Percentiles rank a stretch among this genome's conserved stretches.
These are phyloP conservation scores for Boletus rubropictus DNA, from an alignment of 768 basidiomycete species.

Conservation along the genomic window DNA sequence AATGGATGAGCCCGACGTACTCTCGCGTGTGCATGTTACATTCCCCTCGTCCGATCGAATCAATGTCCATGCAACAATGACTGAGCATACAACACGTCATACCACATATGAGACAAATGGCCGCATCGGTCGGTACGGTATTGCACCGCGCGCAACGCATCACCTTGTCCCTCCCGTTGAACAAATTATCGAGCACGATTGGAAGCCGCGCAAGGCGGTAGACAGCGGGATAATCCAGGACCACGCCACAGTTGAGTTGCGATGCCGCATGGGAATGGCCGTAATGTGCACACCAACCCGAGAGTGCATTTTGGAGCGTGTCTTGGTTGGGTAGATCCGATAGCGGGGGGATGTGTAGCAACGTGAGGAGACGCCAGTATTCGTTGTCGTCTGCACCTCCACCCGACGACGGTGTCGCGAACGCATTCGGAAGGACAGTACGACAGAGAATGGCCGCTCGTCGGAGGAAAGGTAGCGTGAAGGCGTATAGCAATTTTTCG, in stretches of 20 bases:
- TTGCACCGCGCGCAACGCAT: constrained; percentile 73
- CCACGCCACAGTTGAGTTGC: constrained; percentile 72
- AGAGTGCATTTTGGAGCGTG: constrained; percentile 81
- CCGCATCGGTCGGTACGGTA: constrained; percentile 77
- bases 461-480: constrained; percentile 89
- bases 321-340: constrained; percentile 77
- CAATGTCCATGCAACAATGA: constrained; percentile 78
- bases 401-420: constrained; percentile 40
- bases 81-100: constrained; percentile 83
- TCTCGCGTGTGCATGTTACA: constrained; percentile 94
- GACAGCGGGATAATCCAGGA: constrained; percentile 73
- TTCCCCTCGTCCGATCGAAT: constrained; percentile 63
- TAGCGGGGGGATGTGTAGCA: constrained; percentile 76
- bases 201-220: constrained; percentile 85
- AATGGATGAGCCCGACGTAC: constrained; percentile 46
- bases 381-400: constrained; percentile 50
- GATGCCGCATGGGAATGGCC: constrained; percentile 74
- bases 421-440: constrained; percentile 60
- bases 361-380: constrained; percentile 67
- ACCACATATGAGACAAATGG: constrained; percentile 90
- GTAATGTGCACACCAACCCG: constrained; percentile 88
- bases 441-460: constrained; percentile 81
- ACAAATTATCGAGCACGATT: constrained; percentile 73
- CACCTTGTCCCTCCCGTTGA: constrained; percentile 66
- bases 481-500: constrained; percentile 79